Conservation (phyloP, 2,329 filamentous ascomycete species). For the Aspergillus awamori region DNA sequence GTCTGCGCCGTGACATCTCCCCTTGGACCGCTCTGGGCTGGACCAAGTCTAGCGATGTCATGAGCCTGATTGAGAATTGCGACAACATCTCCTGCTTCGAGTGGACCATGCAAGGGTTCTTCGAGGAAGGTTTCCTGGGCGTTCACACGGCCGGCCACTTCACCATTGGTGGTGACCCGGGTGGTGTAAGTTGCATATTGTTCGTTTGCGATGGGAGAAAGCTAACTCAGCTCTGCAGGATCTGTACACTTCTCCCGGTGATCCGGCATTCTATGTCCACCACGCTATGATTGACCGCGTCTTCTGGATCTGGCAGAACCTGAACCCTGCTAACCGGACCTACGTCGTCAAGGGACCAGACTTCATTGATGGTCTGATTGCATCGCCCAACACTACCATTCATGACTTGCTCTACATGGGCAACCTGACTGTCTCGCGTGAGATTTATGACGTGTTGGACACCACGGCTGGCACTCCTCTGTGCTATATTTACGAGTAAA, state of each 20-base stretch:
- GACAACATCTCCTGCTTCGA: slow-evolving; percentile 29
- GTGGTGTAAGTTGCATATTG: slow-evolving; percentile 26
- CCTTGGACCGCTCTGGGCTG: slow-evolving; percentile 20
- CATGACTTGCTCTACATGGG: slow-evolving; percentile 4
- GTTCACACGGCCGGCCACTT: slow-evolving; percentile 53
- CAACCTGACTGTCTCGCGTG: slow-evolving; percentile 3
- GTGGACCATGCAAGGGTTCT: slow-evolving; percentile 25
- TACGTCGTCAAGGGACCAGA: slow-evolving; percentile 10
- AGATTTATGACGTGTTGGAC: slow-evolving; percentile 7
- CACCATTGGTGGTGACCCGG: slow-evolving; percentile 49
- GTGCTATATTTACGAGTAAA: slow-evolving; percentile 8
- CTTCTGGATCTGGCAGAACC: slow-evolving; percentile 22
- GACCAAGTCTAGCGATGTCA: slow-evolving; percentile 23
- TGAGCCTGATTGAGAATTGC: slow-evolving; percentile 23
- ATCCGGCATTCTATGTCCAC: slow-evolving; percentile 18
- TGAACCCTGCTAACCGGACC: slow-evolving; percentile 9
- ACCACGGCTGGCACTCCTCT: slow-evolving; percentile 4
- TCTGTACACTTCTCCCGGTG: slow-evolving; percentile 20
- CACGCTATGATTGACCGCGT: slow-evolving; percentile 18
- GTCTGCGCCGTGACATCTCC: slow-evolving; percentile 33
- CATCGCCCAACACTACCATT: slow-evolving; percentile 6
- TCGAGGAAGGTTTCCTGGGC: slow-evolving; percentile 40
- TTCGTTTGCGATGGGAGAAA: too few relatives aligned
- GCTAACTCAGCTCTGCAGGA: not conserved
- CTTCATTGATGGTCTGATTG: slow-evolving; percentile 2